phyloP scores from a whole-genome alignment of 2,329 filamentous ascomycete species.

The Claviceps pazoutovae region DNA sequence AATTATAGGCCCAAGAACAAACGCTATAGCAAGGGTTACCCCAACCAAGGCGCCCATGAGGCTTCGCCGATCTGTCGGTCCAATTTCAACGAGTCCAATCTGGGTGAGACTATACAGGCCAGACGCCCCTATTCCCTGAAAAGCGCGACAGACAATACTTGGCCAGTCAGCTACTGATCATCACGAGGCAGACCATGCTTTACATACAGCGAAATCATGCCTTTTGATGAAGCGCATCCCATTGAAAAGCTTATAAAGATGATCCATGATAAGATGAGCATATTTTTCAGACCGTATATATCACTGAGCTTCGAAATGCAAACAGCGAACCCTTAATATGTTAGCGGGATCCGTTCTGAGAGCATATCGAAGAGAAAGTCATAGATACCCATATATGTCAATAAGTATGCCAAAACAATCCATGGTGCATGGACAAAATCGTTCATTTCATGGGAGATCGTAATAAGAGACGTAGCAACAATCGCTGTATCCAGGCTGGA shows the following conservation, averaged over 20 bases:
- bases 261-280: conserved; percentile 36
- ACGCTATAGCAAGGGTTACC: conserved; percentile 40
- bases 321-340: conserved; percentile 35
- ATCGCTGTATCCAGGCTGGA: conserved; percentile 45
- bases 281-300: conserved; percentile 40
- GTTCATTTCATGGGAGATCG: conserved; percentile 36
- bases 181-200: background rate
- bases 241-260: conserved; percentile 42
- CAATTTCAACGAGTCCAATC: conserved; percentile 42
- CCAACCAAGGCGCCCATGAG: conserved; percentile 42
- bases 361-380: background rate
- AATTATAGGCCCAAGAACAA: conserved; percentile 43
- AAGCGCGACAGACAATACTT: conserved; percentile 43
- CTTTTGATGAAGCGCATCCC: conserved; percentile 34
- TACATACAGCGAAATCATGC: conserved; percentile 37
- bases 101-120: conserved; percentile 48
- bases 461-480: conserved; percentile 43
- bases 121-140: conserved; percentile 47
- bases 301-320: conserved; percentile 45
- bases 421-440: conserved; percentile 39
- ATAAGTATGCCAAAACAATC: conserved; percentile 41
- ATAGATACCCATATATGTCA: conserved; percentile 38
- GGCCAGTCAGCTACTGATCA: conserved; percentile 9
- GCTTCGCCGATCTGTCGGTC: conserved; percentile 36
- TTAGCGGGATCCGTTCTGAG: conserved; percentile 3